phyloP scores from a whole-genome alignment of 2,329 filamentous ascomycete genomes.

The Claviceps humidiphila region DNA sequence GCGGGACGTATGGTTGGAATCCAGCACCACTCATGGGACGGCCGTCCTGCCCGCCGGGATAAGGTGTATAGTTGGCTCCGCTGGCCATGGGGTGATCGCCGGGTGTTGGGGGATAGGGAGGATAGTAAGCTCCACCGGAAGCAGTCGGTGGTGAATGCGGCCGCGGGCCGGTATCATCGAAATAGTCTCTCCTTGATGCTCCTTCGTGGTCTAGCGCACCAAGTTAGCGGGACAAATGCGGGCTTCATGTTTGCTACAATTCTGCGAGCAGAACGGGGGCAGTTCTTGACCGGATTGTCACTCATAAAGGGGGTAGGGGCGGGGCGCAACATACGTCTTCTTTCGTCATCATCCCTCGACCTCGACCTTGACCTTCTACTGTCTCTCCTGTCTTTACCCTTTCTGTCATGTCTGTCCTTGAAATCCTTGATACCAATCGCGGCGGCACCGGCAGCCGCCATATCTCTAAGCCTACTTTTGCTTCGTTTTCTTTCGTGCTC shows the following conservation, averaged over 20 bases:
- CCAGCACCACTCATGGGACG: conserved; percentile 16
- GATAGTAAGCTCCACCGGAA: conserved; percentile 38
- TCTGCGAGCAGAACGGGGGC: background rate
- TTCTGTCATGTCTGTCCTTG: conserved; percentile 26
- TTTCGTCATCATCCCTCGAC: conserved; percentile 15
- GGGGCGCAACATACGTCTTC: conserved; percentile 12
- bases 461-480: conserved; percentile 38
- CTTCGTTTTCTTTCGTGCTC: conserved; percentile 32
- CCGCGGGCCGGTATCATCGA: conserved; percentile 21
- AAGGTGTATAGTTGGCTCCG: conserved; percentile 8
- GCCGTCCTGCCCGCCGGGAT: conserved; percentile 16
- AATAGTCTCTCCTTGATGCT: conserved; percentile 22
- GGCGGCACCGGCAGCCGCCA: conserved; percentile 41
- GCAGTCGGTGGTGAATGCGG: conserved; percentile 35
- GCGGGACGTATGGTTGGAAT: conserved; percentile 27
- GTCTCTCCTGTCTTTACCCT: conserved; percentile 28
- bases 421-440: conserved; percentile 51
- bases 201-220: conserved; percentile 21
- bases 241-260: background rate
- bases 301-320: background rate
- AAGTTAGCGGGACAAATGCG: background rate
- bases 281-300: background rate
- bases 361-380: conserved; percentile 16
- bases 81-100: conserved; percentile 8
- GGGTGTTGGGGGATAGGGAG: conserved; percentile 24